Percentiles rank a stretch among this genome's conserved stretches.
phyloP scores from a whole-genome alignment of 148 eudicot genomes.

The Fagopyrum tataricum region DNA sequence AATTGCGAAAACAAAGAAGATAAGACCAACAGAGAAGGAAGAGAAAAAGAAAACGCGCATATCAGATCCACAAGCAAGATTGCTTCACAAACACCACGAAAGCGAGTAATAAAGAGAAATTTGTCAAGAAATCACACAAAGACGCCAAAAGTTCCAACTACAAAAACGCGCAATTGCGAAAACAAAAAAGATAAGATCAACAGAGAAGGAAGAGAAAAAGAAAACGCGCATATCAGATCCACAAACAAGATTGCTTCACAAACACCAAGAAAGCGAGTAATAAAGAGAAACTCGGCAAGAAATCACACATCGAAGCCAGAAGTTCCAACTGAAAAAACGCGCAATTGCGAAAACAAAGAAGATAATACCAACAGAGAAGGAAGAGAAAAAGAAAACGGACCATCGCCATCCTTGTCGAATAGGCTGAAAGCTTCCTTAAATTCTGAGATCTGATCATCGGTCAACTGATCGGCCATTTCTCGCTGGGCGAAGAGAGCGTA shows the following conservation, averaged over 20 bases:
- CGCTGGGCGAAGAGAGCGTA: neutral
- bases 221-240: constrained; percentile 12
- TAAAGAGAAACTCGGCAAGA: neutral
- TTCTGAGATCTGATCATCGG: constrained; percentile 45
- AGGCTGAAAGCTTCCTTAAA: constrained; percentile 45
- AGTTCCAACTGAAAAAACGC: neutral
- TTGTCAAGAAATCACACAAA: neutral
- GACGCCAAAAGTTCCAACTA: neutral
- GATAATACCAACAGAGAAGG: neutral
- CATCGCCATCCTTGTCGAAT: constrained; percentile 51
- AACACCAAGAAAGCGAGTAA: constrained; percentile 1
- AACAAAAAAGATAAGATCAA: neutral
- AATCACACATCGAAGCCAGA: neutral
- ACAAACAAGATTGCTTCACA: neutral
- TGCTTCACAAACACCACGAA: constrained; percentile 1
- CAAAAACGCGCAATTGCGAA: neutral
- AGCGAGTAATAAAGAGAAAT: neutral
- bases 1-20: neutral
- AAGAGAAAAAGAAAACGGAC: constrained; percentile 14
- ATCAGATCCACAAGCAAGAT: constrained; percentile 12
- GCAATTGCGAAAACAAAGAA: neutral
- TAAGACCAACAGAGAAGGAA: neutral
- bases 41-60: neutral
- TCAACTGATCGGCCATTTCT: constrained; percentile 39
- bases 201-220: neutral